Evolutionary conservation across 2,329 filamentous ascomycete genomes (phyloP), one percentile per base, ranked within the genome.

Genomic region (Phyllosticta citriasiana): DNA sequence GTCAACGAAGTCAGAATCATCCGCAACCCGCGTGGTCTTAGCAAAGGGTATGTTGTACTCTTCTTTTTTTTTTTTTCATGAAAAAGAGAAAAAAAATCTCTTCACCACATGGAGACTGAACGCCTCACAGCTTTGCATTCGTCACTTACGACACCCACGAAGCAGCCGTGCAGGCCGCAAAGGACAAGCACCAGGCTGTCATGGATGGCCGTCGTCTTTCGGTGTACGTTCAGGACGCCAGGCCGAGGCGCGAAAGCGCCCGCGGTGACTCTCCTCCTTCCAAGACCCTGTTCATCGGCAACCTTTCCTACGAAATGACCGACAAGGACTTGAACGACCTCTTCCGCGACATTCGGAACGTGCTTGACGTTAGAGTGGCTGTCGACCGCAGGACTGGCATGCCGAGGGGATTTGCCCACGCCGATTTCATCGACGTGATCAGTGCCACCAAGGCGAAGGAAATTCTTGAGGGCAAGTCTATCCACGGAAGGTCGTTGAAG

Each of bases 281-380:
- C 57, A 84, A 81, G 69, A 89, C 86, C 1, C 77, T 96, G 35
- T 96, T 88, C 78, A 83, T 96, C 67, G 90, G 91, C 66, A 94
- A 94, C 78, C 84, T 96, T 75, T 86, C 89, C 10, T 94, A 88
- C 71, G 88, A 95, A 76, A 88, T 92, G 78, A 88, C 88, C 8
- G 91, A 96, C 70, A 83, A 84, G 59, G 91, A 96, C 69, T 79
- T 96, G 59, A 91, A 92, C 75, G 80, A 85, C 59, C 75, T 95
- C 26, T 93, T 96, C 81, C 78, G 81, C 62, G 81, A 84, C 25
- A 79, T 95, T 63, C 77, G 81, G 57, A 87, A 89, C 71, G 81
- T 93, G 55, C 76, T 81, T 59, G 88, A 92, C 68, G 85, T 96
- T 55, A 85, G 91, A 63, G 87, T 96, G 61, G 88, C 91, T 57